Conservation (phyloP, 2,329 filamentous ascomycete genomes). For the Dothiorella sarmentorum region DNA sequence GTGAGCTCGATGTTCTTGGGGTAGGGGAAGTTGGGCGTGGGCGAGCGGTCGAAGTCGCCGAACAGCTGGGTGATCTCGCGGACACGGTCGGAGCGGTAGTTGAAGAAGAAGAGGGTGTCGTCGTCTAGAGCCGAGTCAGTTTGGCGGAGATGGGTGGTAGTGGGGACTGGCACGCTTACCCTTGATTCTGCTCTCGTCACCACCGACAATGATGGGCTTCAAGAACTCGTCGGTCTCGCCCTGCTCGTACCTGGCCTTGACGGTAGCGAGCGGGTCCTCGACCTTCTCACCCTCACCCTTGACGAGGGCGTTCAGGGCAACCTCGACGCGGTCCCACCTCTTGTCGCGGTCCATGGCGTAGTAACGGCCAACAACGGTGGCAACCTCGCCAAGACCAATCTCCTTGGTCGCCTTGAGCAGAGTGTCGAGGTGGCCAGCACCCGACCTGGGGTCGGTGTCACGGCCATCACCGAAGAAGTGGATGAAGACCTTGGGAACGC, state of each 20-base stretch:
- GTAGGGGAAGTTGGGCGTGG: constrained; percentile 86
- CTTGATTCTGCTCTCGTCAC: constrained; percentile 80
- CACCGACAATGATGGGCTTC: constrained; percentile 93
- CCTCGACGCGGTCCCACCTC: constrained; percentile 92
- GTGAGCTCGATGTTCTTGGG: constrained; percentile 83
- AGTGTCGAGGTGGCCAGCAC: constrained; percentile 81
- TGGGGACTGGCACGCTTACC: constrained; percentile 48
- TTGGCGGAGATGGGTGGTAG: constrained; percentile 23
- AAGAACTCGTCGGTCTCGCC: constrained; percentile 96
- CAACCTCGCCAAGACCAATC: constrained; percentile 80
- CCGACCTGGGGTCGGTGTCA: constrained; percentile 96
- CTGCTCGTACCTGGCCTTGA: constrained; percentile 83
- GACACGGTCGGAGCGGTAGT: constrained; percentile 97
- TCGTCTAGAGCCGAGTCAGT: constrained; percentile 57
- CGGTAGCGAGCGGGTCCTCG: constrained; percentile 77
- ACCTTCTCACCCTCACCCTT: constrained; percentile 82
- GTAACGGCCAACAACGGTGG: constrained; percentile 92
- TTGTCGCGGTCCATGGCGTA: constrained; percentile 99
- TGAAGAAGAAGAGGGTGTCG: constrained; percentile 99
- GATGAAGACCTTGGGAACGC: constrained; percentile 88
- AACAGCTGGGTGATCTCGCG: constrained; percentile 94
- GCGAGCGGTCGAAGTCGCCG: constrained; percentile 87
- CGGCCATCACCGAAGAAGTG: constrained; percentile 99
- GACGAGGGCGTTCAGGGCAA: constrained; percentile 83
- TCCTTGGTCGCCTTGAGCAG: constrained; percentile 78